Base-by-base conservation (phyloP, 495 filamentous ascomycete species). In the Penicillium cinerascens region DNA sequence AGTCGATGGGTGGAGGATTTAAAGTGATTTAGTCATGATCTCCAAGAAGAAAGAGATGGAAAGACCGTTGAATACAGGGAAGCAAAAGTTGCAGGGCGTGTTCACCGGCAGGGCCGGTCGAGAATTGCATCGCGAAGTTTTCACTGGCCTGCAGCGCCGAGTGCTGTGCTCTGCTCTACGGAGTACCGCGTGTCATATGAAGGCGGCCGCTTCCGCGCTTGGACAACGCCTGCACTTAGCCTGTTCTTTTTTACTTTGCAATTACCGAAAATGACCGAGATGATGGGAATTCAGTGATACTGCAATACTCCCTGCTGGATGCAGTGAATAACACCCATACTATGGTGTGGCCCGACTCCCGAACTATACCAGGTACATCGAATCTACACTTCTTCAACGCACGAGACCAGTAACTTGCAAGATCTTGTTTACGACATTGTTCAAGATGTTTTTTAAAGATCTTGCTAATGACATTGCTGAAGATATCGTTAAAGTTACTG, bases 111-210 rank as follows among this genome's bases (percentile, higher is more conserved):
- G 54, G 39, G 57, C 55, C 49, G 58, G 43, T 50, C 41, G 37
- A 57, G 57, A 50, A 26, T 23, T 9, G 11, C 20, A 53, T 54
- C 42, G 50, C 51, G 51, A 56, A 39, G 39, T 64, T 45, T n/a
- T 66, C 57, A 66, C 60, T 64, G 63, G 63, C 52, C 50, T 64
- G 47, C 45, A 35, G 27, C 55, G 51, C 55, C 63, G 63, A 63
- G 50, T 54, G 47, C 56, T 54, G 63, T 65, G 17, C 60, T 55
- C 51, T 55, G 37, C 51, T 51, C 52, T 66, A 66, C 63, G 39
- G 20, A 37, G 63, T 63, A 65, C 46, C 36, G 54, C 56, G 39
- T 47, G 52, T 55, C 49, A 63, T 56, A 55, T 51, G 50, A 47
- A 44, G 27, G 36, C 43, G 47, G 39, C 37, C 27, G 21, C 16